A percentile compares a stretch with the other conserved stretches of the same genome.
Evolutionary conservation across 2,329 filamentous ascomycete species (phyloP).

Genomic region (Aspergillus proliferans): DNA sequence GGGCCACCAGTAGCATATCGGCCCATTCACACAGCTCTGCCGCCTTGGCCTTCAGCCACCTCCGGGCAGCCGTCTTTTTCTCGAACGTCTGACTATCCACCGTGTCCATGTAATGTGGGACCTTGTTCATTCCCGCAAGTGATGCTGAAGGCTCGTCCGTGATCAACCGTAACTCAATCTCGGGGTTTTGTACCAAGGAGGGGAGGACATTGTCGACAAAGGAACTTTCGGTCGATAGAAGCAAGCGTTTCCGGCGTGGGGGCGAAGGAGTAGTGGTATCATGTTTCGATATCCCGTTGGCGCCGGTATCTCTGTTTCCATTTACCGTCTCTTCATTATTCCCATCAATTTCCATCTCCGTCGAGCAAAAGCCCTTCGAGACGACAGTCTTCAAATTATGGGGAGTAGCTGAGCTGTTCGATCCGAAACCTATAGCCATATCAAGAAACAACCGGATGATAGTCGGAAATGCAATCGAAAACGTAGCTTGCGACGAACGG

Average conservation of each 20-base stretch:
- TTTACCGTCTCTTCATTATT: constrained; percentile 11
- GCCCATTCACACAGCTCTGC: constrained; percentile 76
- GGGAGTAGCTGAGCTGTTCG: constrained; percentile 3
- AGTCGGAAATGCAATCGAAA: not conserved
- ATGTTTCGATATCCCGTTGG: not conserved
- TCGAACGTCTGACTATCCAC: constrained; percentile 35
- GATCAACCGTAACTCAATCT: constrained; percentile 38
- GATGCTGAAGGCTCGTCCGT: constrained; percentile 34
- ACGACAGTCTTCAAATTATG: constrained; percentile 1
- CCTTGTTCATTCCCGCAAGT: constrained; percentile 31
- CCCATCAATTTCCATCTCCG: constrained; percentile 24
- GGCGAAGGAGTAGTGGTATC: constrained; percentile 2
- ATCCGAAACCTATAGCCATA: constrained; percentile 15
- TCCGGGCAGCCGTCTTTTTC: constrained; percentile 31
- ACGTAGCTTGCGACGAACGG: not conserved
- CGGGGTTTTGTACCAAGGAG: constrained; percentile 31
- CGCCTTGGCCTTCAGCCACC: constrained; percentile 38
- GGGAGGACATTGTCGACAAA: constrained; percentile 36
- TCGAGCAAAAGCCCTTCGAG: constrained; percentile 9
- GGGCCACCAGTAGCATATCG: constrained; percentile 72
- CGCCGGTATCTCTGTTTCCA: constrained; percentile 8
- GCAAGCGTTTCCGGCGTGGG: constrained; percentile 23
- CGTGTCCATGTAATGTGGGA: constrained; percentile 36
- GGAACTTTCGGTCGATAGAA: constrained; percentile 34
- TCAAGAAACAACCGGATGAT: not conserved